Evolutionary conservation across 2,329 filamentous ascomycete species (phyloP).

Genomic region (Ramichloridium luteum): DNA sequence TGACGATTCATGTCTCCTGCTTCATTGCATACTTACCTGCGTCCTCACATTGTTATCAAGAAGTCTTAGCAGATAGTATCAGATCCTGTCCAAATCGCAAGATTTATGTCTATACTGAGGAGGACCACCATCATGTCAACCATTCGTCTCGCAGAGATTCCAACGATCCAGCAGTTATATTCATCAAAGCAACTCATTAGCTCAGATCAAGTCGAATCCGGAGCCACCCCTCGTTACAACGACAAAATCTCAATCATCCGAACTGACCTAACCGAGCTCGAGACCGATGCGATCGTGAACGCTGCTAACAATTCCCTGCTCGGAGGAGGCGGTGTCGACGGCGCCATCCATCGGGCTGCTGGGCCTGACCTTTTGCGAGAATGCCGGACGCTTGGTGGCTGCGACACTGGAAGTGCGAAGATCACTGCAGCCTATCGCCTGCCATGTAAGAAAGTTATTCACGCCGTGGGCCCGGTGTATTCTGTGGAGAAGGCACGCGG

Average conservation of each 20-base stretch:
- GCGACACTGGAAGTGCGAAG: constrained; percentile 65
- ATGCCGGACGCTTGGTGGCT: constrained; percentile 60
- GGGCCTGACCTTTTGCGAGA: constrained; percentile 56
- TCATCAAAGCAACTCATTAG: constrained; percentile 38
- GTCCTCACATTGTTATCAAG: background rate
- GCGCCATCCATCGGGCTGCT: constrained; percentile 70
- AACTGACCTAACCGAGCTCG: constrained; percentile 70
- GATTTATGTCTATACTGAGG: too few relatives aligned
- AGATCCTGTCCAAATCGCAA: too few relatives aligned
- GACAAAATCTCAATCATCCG: constrained; percentile 56
- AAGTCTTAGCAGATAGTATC: background rate
- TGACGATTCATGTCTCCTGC: too few relatives aligned
- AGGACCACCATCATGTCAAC: too few relatives aligned
- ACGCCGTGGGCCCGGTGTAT: constrained; percentile 82
- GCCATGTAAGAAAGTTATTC: constrained; percentile 69
- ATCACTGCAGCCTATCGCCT: constrained; percentile 69
- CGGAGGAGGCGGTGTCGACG: constrained; percentile 75
- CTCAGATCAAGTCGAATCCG: constrained; percentile 23
- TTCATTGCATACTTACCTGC: too few relatives aligned
- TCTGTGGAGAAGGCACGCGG: constrained; percentile 27
- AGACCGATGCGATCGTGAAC: constrained; percentile 78
- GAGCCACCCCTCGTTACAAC: constrained; percentile 47
- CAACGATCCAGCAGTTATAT: constrained; percentile 55
- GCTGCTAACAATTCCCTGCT: constrained; percentile 70
- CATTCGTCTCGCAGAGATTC: constrained; percentile 43